Evolutionary conservation across 768 basidiomycete species (phyloP).

Genomic region (Naganishia vishniacii): DNA sequence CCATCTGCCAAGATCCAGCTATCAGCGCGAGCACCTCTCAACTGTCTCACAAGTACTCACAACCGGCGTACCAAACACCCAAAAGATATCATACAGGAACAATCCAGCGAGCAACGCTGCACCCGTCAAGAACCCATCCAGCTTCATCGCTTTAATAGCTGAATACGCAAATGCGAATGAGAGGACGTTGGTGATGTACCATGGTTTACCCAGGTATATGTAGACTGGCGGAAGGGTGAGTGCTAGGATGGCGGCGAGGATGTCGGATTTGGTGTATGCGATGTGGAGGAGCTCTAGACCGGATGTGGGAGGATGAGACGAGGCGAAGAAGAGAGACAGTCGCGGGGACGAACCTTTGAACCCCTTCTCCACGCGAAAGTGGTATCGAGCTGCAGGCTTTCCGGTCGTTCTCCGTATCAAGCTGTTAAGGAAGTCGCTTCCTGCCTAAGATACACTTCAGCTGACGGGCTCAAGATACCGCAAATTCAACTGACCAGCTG

Average conservation of each 20-base stretch:
- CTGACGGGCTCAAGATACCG: slow-evolving; percentile 33
- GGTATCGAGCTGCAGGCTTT: slow-evolving; percentile 30
- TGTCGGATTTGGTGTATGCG: slow-evolving; percentile 52
- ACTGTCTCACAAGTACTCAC: slow-evolving; percentile 51
- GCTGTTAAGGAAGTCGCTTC: slow-evolving; percentile 55
- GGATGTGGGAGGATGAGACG: neutral
- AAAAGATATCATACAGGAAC: slow-evolving; percentile 90
- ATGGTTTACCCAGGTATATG: slow-evolving; percentile 63
- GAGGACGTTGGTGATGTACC: slow-evolving; percentile 68
- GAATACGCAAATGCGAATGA: slow-evolving; percentile 74
- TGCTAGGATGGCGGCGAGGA: slow-evolving; percentile 51
- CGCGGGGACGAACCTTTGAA: slow-evolving; percentile 36
- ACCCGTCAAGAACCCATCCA: slow-evolving; percentile 87
- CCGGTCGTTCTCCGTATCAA: slow-evolving; percentile 47
- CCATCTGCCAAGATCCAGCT: slow-evolving; percentile 55
- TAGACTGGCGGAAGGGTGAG: slow-evolving; percentile 57
- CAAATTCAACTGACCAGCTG: slow-evolving; percentile 35
- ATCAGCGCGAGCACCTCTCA: slow-evolving; percentile 29
- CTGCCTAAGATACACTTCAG: neutral
- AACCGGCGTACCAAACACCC: slow-evolving; percentile 55
- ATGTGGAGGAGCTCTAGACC: slow-evolving; percentile 44
- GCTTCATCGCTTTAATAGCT: slow-evolving; percentile 67
- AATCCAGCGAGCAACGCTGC: slow-evolving; percentile 72
- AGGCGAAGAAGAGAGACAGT: neutral
- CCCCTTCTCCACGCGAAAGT: slow-evolving; percentile 37